Percentiles rank a stretch among this genome's conserved stretches.
These are phyloP conservation scores for Cylindrodendrum hubeiense DNA, from an alignment of 2,329 filamentous ascomycete species.

Conservation along the genomic window DNA sequence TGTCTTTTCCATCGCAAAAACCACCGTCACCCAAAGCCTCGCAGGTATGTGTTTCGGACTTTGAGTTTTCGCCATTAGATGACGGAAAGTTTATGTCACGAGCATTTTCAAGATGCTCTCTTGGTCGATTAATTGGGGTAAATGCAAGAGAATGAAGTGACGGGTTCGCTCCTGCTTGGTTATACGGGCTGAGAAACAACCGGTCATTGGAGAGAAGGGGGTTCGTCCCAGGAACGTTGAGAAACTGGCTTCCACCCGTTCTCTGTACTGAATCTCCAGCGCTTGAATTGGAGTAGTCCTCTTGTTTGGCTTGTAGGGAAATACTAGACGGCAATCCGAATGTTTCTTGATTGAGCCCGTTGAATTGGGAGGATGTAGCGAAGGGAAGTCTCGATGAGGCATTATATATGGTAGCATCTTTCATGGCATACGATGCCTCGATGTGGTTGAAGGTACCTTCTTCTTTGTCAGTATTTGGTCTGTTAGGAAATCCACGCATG, in stretches of 20 bases:
- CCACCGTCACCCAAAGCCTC: constrained; percentile 39
- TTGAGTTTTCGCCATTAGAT: constrained; percentile 30
- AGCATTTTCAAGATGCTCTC: constrained; percentile 32
- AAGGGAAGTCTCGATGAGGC: constrained; percentile 47
- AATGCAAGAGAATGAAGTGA: constrained; percentile 46
- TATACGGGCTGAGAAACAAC: constrained; percentile 45
- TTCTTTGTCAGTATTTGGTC: constrained; percentile 25
- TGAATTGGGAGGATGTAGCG: constrained; percentile 38
- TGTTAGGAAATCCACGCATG: neutral
- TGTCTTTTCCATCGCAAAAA: constrained; percentile 41
- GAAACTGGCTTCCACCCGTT: constrained; percentile 40
- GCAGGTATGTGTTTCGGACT: constrained; percentile 43
- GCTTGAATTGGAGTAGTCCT: constrained; percentile 38
- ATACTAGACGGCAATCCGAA: constrained; percentile 42
- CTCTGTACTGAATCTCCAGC: constrained; percentile 36
- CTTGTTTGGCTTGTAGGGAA: constrained; percentile 45
- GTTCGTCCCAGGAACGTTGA: constrained; percentile 47
- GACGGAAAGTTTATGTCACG: constrained; percentile 28
- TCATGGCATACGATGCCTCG: constrained; percentile 46
- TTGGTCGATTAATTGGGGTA: constrained; percentile 45
- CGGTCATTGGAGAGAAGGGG: constrained; percentile 50
- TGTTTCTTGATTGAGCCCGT: constrained; percentile 40
- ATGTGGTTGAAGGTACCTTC: constrained; percentile 43
- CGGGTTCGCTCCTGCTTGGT: constrained; percentile 35
- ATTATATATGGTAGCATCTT: constrained; percentile 48